These are phyloP conservation scores for Penicillium crystallinum DNA, from an alignment of 495 filamentous ascomycete genomes.

Conservation along the genomic window DNA sequence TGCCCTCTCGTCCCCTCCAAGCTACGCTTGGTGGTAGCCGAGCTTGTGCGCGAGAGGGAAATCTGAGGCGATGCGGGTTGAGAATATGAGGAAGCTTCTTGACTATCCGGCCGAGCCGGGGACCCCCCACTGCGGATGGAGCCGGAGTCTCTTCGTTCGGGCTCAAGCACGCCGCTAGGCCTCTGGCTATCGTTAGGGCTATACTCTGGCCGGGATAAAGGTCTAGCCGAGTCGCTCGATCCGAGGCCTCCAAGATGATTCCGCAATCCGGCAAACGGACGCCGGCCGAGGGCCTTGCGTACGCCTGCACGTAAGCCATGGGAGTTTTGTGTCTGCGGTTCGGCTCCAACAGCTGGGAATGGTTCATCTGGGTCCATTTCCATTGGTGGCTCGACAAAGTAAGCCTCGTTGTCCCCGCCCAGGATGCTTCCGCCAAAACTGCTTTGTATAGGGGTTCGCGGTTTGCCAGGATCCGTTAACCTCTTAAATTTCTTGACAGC, in stretches of 20 bases:
- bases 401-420: constrained; percentile 43
- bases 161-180: constrained; percentile 14
- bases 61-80: constrained; percentile 24
- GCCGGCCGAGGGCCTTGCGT: constrained; percentile 41
- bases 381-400: constrained; percentile 53
- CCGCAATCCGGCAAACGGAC: constrained; percentile 43
- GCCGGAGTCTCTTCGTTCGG: constrained; percentile 27
- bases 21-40: constrained; percentile 38
- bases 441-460: constrained; percentile 47
- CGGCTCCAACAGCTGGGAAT: constrained; percentile 19
- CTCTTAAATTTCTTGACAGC: constrained; percentile 84
- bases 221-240: constrained; percentile 16
- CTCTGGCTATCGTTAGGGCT: constrained; percentile 15
- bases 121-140: constrained; percentile 25
- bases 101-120: constrained; percentile 17
- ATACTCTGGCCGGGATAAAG: constrained; percentile 13
- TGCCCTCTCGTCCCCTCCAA: constrained; percentile 54
- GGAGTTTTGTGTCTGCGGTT: constrained; percentile 26
- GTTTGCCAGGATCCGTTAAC: constrained; percentile 42
- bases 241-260: constrained; percentile 15
- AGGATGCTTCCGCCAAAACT: constrained; percentile 35
- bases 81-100: constrained; percentile 8
- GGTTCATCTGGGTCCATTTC: constrained; percentile 48
- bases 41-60: constrained; percentile 33
- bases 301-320: constrained; percentile 50